Base-by-base conservation (phyloP, 257 asterid species). In the Capsicum chinense region DNA sequence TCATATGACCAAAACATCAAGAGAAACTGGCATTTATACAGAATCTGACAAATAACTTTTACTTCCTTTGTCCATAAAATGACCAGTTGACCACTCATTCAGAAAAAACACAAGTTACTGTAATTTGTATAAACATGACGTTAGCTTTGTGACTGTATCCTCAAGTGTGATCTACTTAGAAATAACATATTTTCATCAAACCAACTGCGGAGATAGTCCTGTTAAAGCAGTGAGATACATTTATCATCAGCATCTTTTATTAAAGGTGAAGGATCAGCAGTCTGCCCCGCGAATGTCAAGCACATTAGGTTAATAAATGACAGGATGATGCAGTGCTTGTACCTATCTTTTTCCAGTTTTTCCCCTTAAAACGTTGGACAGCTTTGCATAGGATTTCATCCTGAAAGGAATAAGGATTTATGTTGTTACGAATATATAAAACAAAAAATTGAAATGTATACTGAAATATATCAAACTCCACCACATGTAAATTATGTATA, bases 341-440 rank as follows among this genome's bases (percentile, higher is more conserved):
- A 88, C 99, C 99, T 90, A 95, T 95, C 91, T 94, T 94, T 85
- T 94, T 96, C 99, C 99, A 96, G 88, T 94, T 96, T 84, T 96
- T 96, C 39, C 98, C 99, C 71, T 94, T 93, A 87, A 89, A 96
- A 56, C 93, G 97, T 44, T 94, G 95, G 80, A 96, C 99, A 87
- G 98, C 98, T 87, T 88, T 89, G 73, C 93, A 87, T 87, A 96
- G 90, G 83, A 90, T 88, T 83, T 96, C 98, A 84, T 96, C 90
- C 89, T 90, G 92, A 63, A 82, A 58, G 87, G 44, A 52, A 81
- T 88, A 83, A 81, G 57, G 67, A 85, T 52, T 54, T 56, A 62
- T 81, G 58, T 83, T 79, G 82, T 79, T 21, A 56, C 66, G 62
- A 68, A 63, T 79, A 52, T 63, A 48, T n/a, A 57, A 71, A 47